phyloP scores from a whole-genome alignment of 176 grass and related monocot species.

The Areca catechu region DNA sequence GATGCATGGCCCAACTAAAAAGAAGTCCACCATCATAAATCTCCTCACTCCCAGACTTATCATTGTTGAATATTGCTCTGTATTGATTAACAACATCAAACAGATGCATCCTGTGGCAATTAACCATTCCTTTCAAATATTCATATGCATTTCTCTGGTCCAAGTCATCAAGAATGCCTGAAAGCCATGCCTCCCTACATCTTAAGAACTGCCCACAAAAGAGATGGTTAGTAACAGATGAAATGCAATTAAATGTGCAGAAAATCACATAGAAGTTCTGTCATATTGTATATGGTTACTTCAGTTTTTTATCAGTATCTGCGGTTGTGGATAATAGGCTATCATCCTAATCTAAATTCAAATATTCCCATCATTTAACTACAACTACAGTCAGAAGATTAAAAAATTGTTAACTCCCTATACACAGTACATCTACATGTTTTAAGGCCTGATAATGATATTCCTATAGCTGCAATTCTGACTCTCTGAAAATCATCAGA shows the following conservation, averaged over 20 bases:
- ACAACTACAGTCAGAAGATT: too few species aligned
- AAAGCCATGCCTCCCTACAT: constrained; percentile 93
- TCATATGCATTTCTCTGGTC: constrained; percentile 90
- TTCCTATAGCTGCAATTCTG: too few species aligned
- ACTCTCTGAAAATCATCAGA: too few species aligned
- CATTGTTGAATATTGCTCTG: constrained; percentile 95
- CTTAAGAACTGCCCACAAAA: constrained; percentile 65
- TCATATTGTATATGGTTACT: too few species aligned
- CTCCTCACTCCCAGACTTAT: constrained; percentile 88
- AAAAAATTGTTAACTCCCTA: too few species aligned
- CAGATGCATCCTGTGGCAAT: constrained; percentile 71
- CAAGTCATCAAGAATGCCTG: constrained; percentile 80
- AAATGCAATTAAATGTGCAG: constrained; percentile 17
- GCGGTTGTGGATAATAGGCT: too few species aligned
- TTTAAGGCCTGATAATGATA: too few species aligned
- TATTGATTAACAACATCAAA: constrained; percentile 99
- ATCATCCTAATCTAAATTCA: too few species aligned
- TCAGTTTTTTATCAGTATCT: too few species aligned
- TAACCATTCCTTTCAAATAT: constrained; percentile 81
- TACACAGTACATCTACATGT: too few species aligned
- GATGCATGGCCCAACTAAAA: constrained; percentile 96
- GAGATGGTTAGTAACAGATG: constrained; percentile 1
- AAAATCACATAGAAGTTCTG: too few species aligned
- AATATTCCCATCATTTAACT: too few species aligned
- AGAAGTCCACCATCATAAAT: constrained; percentile 83